Evolutionary conservation across 75 land plant genomes (phyloP), one percentile per base, ranked within the genome.

Genomic region (Cupressus sempervirens): DNA sequence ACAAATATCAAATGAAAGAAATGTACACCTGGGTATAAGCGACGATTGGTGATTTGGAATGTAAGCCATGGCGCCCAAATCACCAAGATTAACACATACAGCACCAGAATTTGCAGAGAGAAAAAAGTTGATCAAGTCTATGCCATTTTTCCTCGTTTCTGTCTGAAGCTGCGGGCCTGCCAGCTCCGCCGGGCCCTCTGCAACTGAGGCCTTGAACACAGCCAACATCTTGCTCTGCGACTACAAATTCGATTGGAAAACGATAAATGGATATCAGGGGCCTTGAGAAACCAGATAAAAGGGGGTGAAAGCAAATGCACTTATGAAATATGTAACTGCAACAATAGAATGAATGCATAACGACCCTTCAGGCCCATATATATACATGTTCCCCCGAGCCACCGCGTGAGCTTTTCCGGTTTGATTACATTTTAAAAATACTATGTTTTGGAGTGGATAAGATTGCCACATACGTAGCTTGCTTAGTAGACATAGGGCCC

Each of bases 151-250:
- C 82, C 91, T 76, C 56, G 62, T 20, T 40, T 86, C 88, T 10
- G 84, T 58, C 29, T 53, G 76, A 38, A 1, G 53, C 12, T 74
- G 70, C 16, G 91, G 91, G 35, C 85, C 84, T 10, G 46, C 38
- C 65, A 90, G 88, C 83, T 90, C 91, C 85, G 43, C 79, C 7
- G 91, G 91, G 7, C 76, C 88, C 32, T 53, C 16, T 53, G 86
- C 88, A 36, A 90, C 88, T 6, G 83, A 68, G 23, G 67, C 75
- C 80, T 86, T 75, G 41, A 90, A 84, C 15, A 90, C 90, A 10
- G 88, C 91, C 80, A 90, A 62, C 91, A 90, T 90, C 80, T 81
- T 90, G 53, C 53, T 12, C 53, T 50, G 53, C 53, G 13, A 50
- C 53, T 50, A 12, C 0, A 50, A 50, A 67, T 43, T 36, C 26